Conservation (phyloP, 2,329 filamentous ascomycete genomes). For the Aspergillus sp. region DNA sequence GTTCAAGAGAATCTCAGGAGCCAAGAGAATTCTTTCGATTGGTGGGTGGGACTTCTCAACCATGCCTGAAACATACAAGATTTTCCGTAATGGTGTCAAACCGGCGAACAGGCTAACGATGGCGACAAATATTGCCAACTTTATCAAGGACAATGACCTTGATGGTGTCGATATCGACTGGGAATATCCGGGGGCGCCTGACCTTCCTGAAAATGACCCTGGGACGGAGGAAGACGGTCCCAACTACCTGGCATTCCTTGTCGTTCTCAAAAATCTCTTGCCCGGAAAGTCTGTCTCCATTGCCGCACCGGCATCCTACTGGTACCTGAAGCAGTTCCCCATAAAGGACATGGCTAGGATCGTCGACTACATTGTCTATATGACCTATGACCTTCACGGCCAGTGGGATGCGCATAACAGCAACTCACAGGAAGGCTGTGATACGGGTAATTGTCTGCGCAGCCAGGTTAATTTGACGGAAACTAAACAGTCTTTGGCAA, state of each 20-base stretch:
- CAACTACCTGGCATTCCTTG: conserved; percentile 40
- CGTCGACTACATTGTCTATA: conserved; percentile 19
- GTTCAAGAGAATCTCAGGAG: neutral
- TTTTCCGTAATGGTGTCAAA: neutral
- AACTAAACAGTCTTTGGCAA: conserved; percentile 37
- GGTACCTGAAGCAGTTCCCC: conserved; percentile 22
- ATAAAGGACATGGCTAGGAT: conserved; percentile 7
- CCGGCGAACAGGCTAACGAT: neutral
- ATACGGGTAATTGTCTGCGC: conserved; percentile 36
- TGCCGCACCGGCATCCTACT: conserved; percentile 33
- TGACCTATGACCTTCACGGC: conserved; percentile 23
- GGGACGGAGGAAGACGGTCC: conserved; percentile 30
- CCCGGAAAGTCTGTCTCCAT: conserved; percentile 26
- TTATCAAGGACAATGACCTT: neutral
- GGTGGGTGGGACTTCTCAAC: neutral
- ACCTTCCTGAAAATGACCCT: conserved; percentile 26
- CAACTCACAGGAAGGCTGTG: conserved; percentile 20
- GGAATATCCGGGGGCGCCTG: conserved; percentile 5
- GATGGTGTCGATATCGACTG: conserved; percentile 15
- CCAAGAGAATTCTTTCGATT: neutral
- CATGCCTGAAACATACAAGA: neutral
- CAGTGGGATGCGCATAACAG: conserved; percentile 12
- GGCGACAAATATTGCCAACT: neutral
- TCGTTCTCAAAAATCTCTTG: conserved; percentile 23
- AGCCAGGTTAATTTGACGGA: conserved; percentile 47